Conservation (phyloP, 106 monocot species). For the Cymbidium sinense region DNA sequence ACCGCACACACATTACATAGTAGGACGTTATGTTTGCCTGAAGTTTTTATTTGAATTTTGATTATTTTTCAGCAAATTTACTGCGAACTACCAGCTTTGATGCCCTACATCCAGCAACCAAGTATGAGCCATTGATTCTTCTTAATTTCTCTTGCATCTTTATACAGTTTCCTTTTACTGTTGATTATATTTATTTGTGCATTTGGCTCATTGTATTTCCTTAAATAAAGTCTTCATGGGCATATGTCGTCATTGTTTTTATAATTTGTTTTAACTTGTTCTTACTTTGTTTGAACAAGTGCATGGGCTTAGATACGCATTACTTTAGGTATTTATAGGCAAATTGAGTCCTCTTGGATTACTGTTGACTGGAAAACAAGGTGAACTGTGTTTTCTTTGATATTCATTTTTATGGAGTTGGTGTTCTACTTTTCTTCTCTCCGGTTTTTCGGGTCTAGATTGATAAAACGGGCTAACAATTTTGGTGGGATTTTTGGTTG, state of each 20-base stretch:
- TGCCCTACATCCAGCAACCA: slow-evolving; percentile 88
- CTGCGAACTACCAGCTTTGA: slow-evolving; percentile 77
- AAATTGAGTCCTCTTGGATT: background rate
- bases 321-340: too few species aligned
- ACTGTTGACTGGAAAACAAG: background rate
- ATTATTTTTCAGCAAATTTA: slow-evolving; percentile 62
- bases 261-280: background rate
- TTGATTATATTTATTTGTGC: background rate
- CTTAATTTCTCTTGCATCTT: slow-evolving; percentile 4
- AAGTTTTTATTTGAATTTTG: background rate
- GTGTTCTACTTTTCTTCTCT: background rate
- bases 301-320: background rate
- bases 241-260: background rate
- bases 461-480: background rate
- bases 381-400: background rate
- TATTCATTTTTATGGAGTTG: background rate
- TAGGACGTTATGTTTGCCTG: slow-evolving; percentile 6
- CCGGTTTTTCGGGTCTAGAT: background rate
- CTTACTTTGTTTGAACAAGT: background rate
- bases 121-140: slow-evolving; percentile 38
- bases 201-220: background rate
- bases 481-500: background rate
- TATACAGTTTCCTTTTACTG: background rate
- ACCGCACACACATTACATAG: background rate
- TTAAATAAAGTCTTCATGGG: background rate